Conservation (phyloP, 1,284 basidiomycete genomes). For the Ceratobasidium papillatum region DNA sequence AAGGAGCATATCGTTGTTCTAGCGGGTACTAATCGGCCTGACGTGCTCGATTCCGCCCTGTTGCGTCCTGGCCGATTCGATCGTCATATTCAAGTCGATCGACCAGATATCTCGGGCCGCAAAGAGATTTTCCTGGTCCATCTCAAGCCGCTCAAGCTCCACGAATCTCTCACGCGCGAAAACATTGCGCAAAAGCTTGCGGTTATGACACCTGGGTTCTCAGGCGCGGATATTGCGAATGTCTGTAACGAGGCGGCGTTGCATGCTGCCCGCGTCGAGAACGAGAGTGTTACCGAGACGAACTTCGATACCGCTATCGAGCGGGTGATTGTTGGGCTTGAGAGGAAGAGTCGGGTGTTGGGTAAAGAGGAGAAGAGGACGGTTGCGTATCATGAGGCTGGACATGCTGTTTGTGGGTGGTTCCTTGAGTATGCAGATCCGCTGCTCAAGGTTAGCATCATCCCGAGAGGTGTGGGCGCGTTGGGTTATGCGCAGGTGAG, state of each 20-base stretch:
- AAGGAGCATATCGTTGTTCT: conserved; percentile 96
- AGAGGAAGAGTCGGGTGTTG: conserved; percentile 93
- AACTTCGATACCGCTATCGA: conserved; percentile 99
- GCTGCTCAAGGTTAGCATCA: conserved; percentile 97
- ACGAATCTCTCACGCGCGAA: conserved; percentile 64
- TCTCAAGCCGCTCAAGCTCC: conserved; percentile 82
- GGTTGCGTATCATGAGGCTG: conserved; percentile 99
- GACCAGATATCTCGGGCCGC: conserved; percentile 93
- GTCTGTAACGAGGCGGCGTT: conserved; percentile 98
- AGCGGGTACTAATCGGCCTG: conserved; percentile 95
- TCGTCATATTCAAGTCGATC: conserved; percentile 94
- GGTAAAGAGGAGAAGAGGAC: conserved; percentile 98
- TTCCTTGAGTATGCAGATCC: conserved; percentile 98
- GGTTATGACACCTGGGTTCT: conserved; percentile 96
- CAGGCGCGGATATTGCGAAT: conserved; percentile 98
- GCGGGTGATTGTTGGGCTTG: conserved; percentile 95
- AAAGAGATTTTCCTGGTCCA: conserved; percentile 96
- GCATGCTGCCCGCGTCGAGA: conserved; percentile 87
- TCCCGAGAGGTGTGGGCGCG: conserved; percentile 94
- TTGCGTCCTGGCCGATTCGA: conserved; percentile 99
- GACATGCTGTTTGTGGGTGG: conserved; percentile 98
- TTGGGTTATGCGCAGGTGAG: conserved; percentile 93
- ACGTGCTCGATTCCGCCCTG: conserved; percentile 93
- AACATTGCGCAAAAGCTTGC: conserved; percentile 89
- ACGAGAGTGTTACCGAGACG: conserved; percentile 80